Evolutionary conservation across 176 grass and related monocot genomes (phyloP), one percentile per base, ranked within the genome.

Genomic region (Avena sativa): DNA sequence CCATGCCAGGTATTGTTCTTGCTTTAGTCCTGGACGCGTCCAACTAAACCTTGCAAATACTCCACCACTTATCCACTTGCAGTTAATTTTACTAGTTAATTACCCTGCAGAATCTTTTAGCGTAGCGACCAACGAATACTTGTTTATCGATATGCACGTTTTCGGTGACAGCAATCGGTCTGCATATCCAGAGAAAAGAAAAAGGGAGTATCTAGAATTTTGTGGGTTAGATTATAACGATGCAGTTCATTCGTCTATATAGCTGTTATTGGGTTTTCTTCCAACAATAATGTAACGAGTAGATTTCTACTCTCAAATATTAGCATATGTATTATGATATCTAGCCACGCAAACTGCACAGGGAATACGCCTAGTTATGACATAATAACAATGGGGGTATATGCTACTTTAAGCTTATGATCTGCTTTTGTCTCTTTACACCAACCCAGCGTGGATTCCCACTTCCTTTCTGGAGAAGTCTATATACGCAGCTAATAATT

Each of bases 401-500:
- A 69, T 69, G 32, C 66, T 16, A 53, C 32, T 38, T 69, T 38
- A 38, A 9, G 14, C 66, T 69, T 32, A 19, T 16, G 16, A 38
- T 69, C 48, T 73, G 10, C 79, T 36, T 17, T 34, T 34, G 67
- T 10, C 36, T 11, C 46, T 21, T 76, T 63, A 36, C 73, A 76
- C 26, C 46, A 63, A 25, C 66, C 32, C 30, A 43, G 1, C 15
- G 28, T 82, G 12, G 12, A 23, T 12, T 55, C 48, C n/a, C 51
- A 53, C 64, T 53, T 53, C 14, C 64, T 70, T 46, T 62, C 34
- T 79, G 1, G n/a, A 48, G 4, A 80, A 48, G 55, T 51, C 25
- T 71, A 23, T 81, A 51, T 66, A 51, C 66, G 8, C 17, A 30
- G 25, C 79, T 36, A 83, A 55, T 82, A 70, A 57, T 43, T 71